Base-by-base conservation (phyloP, 2,329 filamentous ascomycete species). In the Chaetomiaceae sp. region DNA sequence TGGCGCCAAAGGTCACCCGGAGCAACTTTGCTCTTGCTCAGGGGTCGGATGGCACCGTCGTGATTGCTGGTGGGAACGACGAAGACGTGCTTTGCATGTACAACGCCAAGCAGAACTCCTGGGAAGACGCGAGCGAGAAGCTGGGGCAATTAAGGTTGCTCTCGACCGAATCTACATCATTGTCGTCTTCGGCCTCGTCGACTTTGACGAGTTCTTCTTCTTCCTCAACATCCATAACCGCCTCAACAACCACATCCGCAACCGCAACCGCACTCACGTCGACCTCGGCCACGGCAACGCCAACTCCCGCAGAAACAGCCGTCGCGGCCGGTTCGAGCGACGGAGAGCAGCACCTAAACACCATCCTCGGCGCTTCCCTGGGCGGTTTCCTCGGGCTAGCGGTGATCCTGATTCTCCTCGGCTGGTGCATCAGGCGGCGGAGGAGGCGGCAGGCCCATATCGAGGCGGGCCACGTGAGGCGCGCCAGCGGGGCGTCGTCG, bases 301-400 rank as follows among this genome's bases (percentile, higher is more conserved):
- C 61, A 5, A 57, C 51, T 2, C 44, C 52, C 1, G 51, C 49
- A 4, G 25, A 45, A 37, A 37, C 46, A 13, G 21, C 52, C 5
- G 44, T 20, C 7, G 20, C 42, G 6, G 46, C 55, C 10, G 53
- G 41, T 13, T 27, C 43, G 10, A 41, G 42, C 8, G 16, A 25
- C 16, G 48, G 40, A 4, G 43, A 34, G 2, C 48, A 54, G 9
- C 21, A 23, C 2, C 63, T 72, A 64, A 72, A 77, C 68, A 58
- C 82, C 7, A 85, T 96, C 23, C 76, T 96, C 1, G 91, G 88
- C 30, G 87, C 88, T 44, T 87, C 87, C 0, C 76, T 97, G 1
- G 90, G 91, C 12, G 83, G 85, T n/a, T 82, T 96, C 19, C 79
- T 87, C 46, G 89, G 87, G 16, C 72, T 89, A 46, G 82, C 86